Evolutionary conservation across 768 basidiomycete genomes (phyloP).

Genomic region (Harrya chromipes): DNA sequence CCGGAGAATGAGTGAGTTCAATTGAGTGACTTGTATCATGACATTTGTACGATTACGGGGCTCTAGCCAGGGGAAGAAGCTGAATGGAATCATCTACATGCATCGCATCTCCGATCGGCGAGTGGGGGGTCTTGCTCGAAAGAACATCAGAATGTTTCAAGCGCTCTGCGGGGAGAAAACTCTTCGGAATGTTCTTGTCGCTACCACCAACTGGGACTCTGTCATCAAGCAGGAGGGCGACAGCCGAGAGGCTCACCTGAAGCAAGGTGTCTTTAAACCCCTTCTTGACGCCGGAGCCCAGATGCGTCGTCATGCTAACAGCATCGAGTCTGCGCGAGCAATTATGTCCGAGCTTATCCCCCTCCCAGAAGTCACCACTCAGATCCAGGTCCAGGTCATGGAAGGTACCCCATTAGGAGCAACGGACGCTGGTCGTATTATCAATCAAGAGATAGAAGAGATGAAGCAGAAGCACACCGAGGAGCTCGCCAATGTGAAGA

Average conservation of each 20-base stretch:
- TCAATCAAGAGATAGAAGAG: too few relatives aligned
- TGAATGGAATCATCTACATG: slow-evolving; percentile 45
- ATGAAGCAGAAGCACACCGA: too few relatives aligned
- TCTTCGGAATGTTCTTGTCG: slow-evolving; percentile 41
- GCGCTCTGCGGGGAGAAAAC: slow-evolving; percentile 42
- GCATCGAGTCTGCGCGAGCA: slow-evolving; percentile 36
- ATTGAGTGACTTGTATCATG: not conserved
- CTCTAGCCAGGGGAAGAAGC: slow-evolving; percentile 7
- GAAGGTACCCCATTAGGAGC: too few relatives aligned
- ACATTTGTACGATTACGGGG: not conserved
- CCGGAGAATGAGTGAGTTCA: too few relatives aligned
- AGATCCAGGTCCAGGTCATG: slow-evolving; percentile 35
- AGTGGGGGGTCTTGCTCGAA: slow-evolving; percentile 39
- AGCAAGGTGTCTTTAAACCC: slow-evolving; percentile 41
- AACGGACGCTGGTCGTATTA: too few relatives aligned
- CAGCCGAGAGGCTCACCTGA: slow-evolving; percentile 24
- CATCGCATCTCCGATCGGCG: slow-evolving; percentile 43
- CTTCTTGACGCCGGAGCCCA: slow-evolving; percentile 41
- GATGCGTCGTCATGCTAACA: slow-evolving; percentile 37
- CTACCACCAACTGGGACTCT: slow-evolving; percentile 46
- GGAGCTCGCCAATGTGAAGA: too few relatives aligned
- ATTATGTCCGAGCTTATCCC: slow-evolving; percentile 39
- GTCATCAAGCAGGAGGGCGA: slow-evolving; percentile 25
- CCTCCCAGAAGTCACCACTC: slow-evolving; percentile 35
- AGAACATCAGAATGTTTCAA: slow-evolving; percentile 43